A percentile compares a stretch with the other conserved stretches of the same genome.
Conservation (phyloP, 2,329 filamentous ascomycete species). For the Arthrocladium fulminans region DNA sequence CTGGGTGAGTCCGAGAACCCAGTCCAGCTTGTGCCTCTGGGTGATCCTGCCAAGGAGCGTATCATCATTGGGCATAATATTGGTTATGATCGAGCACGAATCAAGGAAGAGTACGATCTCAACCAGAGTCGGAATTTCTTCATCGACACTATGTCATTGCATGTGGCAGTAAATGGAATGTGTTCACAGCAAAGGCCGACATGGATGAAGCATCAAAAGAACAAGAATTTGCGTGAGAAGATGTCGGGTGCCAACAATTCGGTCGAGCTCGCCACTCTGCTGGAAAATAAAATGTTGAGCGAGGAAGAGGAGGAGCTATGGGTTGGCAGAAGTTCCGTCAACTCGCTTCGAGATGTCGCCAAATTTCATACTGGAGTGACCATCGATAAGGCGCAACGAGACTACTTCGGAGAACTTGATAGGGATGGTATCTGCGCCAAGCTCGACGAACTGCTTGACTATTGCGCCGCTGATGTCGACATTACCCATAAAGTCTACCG, state of each 20-base stretch:
- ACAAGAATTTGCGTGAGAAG: constrained; percentile 70
- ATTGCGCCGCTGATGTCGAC: constrained; percentile 88
- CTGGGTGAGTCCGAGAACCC: constrained; percentile 69
- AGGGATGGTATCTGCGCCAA: constrained; percentile 60
- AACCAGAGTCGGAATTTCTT: constrained; percentile 77
- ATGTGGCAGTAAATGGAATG: constrained; percentile 98
- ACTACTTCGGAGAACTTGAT: constrained; percentile 78
- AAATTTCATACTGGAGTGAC: constrained; percentile 89
- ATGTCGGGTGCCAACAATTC: constrained; percentile 63
- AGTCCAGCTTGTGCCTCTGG: constrained; percentile 77
- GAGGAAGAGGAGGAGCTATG: constrained; percentile 92
- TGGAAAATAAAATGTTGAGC: constrained; percentile 57
- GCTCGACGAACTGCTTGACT: constrained; percentile 76
- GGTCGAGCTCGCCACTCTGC: constrained; percentile 59
- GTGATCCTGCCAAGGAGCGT: constrained; percentile 61
- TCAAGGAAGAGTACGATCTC: constrained; percentile 81
- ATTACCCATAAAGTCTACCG: constrained; percentile 92
- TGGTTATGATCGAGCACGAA: constrained; percentile 82
- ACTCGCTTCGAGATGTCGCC: constrained; percentile 89
- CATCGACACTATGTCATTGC: constrained; percentile 94
- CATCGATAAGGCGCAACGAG: constrained; percentile 79
- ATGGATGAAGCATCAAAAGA: constrained; percentile 96
- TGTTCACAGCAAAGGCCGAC: constrained; percentile 91
- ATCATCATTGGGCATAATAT: constrained; percentile 92
- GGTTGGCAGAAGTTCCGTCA: constrained; percentile 90